Evolutionary conservation across 495 filamentous ascomycete genomes (phyloP).

Genomic region (Podospora bellae-mahoneyi): DNA sequence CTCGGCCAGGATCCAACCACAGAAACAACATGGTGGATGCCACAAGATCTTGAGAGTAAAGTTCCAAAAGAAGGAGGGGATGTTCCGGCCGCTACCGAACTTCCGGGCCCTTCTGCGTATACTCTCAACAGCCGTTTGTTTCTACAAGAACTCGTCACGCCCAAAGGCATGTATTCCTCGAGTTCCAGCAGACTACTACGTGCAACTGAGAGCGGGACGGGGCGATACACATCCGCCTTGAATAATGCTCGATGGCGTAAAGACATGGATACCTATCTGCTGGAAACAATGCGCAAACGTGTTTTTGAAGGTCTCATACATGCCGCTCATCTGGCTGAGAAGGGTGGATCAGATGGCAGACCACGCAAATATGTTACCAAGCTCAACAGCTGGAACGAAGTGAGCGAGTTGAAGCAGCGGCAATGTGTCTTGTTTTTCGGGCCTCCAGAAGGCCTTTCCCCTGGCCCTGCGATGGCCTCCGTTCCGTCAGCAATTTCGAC

Average conservation of each 20-base stretch:
- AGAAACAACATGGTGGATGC: constrained; percentile 56
- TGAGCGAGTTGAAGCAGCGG: constrained; percentile 27
- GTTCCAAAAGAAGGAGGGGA: constrained; percentile 30
- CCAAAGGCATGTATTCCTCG: constrained; percentile 2
- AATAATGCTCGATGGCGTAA: constrained; percentile 52
- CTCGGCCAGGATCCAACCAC: constrained; percentile 56
- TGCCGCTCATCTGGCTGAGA: constrained; percentile 28
- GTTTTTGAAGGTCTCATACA: constrained; percentile 42
- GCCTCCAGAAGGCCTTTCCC: constrained; percentile 10
- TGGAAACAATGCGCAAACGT: constrained; percentile 49
- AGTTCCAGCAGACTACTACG: constrained; percentile 12
- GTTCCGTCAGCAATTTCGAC: constrained; percentile 29
- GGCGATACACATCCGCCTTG: constrained; percentile 8
- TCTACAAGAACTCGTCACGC: constrained; percentile 9
- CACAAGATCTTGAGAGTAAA: constrained; percentile 41
- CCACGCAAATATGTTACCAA: constrained; percentile 35
- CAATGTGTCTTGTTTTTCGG: constrained; percentile 41
- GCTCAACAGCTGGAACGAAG: constrained; percentile 36
- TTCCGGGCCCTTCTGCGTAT: constrained; percentile 15
- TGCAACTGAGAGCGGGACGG: constrained; percentile 8
- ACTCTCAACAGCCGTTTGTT: constrained; percentile 17
- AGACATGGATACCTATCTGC: constrained; percentile 64
- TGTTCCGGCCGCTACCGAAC: background rate
- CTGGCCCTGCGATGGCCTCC: background rate
- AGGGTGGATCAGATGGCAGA: background rate